phyloP scores from a whole-genome alignment of 164 flowering plant species.

The Sextonia rubra region DNA sequence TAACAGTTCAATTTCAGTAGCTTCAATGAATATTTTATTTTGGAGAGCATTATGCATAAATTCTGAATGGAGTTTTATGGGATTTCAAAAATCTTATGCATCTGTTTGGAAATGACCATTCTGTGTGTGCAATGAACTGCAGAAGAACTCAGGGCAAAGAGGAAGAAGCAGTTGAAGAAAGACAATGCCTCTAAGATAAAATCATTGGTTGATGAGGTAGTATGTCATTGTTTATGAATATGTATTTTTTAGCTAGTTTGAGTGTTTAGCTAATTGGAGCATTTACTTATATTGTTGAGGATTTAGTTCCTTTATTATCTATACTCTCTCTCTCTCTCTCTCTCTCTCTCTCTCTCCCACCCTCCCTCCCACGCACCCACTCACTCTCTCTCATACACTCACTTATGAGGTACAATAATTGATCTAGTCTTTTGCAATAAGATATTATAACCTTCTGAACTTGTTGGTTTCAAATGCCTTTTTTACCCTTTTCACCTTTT shows the following conservation, averaged over 20 bases:
- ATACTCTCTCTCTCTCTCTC: neutral
- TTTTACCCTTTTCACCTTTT: too few species aligned
- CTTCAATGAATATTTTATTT: neutral
- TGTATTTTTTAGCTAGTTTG: constrained; percentile 1
- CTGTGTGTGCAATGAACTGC: constrained; percentile 27
- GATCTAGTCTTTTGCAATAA: neutral
- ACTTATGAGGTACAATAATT: neutral
- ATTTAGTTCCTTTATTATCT: too few species aligned
- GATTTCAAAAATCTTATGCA: neutral
- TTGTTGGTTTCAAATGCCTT: too few species aligned
- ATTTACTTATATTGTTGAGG: neutral
- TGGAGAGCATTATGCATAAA: neutral
- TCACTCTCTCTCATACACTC: neutral
- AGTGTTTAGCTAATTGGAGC: neutral
- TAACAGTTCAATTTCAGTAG: neutral
- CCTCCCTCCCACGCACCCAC: neutral
- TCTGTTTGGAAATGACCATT: neutral
- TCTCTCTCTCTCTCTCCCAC: neutral
- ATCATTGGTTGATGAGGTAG: constrained; percentile 93
- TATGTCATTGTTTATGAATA: neutral
- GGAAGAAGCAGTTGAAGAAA: constrained; percentile 93
- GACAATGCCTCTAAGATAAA: constrained; percentile 87
- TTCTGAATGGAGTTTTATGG: neutral
- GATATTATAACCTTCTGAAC: neutral
- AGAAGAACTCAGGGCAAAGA: constrained; percentile 81